These are phyloP conservation scores for Deinandra increscens DNA, from an alignment of 129 eudicot species.

Conservation along the genomic window DNA sequence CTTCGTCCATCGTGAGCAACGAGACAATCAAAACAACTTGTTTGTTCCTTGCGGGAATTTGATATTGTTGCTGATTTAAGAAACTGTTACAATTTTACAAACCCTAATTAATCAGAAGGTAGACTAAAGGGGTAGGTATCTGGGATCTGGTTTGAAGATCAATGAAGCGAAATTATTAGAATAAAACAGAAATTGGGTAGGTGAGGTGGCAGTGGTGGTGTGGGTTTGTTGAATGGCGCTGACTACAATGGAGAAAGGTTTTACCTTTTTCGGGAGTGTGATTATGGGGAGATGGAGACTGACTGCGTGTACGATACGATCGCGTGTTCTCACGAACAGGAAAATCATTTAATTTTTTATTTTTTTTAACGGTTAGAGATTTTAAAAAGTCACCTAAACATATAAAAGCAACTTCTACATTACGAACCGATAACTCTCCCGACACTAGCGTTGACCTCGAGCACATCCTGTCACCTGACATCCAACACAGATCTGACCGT, in stretches of 20 bases:
- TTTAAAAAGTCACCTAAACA: no score
- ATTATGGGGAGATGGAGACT: constrained; percentile 1
- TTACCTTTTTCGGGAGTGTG: constrained; percentile 13
- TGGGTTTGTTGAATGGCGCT: not conserved
- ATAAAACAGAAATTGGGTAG: not conserved
- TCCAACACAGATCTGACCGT: no score
- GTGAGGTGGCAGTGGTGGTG: constrained; percentile 9
- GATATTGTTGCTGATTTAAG: not conserved
- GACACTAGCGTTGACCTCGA: no score
- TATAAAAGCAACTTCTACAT: no score
- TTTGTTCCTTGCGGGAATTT: not conserved
- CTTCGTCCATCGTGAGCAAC: constrained; percentile 42
- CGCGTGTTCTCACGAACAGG: constrained; percentile 11
- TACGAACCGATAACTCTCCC: no score
- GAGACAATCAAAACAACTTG: not conserved
- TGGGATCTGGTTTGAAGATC: not conserved
- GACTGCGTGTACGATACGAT: constrained; percentile 26
- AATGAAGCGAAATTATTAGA: not conserved
- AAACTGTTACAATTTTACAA: not conserved
- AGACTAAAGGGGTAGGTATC: not conserved
- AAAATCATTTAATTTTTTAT: no score
- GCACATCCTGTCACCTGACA: no score
- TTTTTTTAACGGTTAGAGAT: no score
- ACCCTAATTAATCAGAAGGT: constrained; percentile 13
- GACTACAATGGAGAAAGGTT: constrained; percentile 25